Conservation (phyloP, 139 green algal species). For the Volvox africanus region DNA sequence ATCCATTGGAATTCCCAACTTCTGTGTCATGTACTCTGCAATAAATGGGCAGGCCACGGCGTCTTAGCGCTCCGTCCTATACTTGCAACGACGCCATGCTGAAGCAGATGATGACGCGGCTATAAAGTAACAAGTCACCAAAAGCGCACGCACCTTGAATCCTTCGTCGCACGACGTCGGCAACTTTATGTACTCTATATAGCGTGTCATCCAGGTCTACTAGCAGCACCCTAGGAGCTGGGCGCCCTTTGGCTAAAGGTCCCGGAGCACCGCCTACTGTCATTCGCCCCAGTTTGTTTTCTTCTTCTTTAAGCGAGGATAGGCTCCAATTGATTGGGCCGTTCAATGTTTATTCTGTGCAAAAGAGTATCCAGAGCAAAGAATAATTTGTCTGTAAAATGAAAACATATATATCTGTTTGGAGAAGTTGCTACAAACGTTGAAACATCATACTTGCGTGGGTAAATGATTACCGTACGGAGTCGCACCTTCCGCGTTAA, state of each 20-base stretch:
- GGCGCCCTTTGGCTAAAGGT: background rate
- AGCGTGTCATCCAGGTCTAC: constrained; percentile 42
- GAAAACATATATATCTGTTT: background rate
- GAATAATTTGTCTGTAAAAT: background rate
- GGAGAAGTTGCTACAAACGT: no score
- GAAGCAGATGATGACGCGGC: constrained; percentile 5
- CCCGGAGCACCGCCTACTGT: background rate
- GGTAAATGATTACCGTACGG: background rate
- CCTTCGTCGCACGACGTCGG: background rate
- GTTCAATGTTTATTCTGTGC: no score
- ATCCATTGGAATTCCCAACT: constrained; percentile 64
- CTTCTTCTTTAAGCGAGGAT: no score
- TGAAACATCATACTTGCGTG: background rate
- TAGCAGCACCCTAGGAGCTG: background rate
- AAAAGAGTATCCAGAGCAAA: background rate
- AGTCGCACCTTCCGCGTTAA: background rate
- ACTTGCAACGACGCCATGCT: background rate
- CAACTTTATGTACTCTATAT: constrained; percentile 8
- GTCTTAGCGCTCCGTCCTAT: background rate
- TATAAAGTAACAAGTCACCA: background rate
- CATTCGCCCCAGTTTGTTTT: background rate
- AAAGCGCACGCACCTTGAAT: background rate
- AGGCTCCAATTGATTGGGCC: no score
- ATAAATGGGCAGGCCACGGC: background rate
- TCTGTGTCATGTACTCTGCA: constrained; percentile 75